Evolutionary conservation across 225 moss, liverwort and hornwort genomes (phyloP).

Genomic region (Pseudoscleropodium purum): DNA sequence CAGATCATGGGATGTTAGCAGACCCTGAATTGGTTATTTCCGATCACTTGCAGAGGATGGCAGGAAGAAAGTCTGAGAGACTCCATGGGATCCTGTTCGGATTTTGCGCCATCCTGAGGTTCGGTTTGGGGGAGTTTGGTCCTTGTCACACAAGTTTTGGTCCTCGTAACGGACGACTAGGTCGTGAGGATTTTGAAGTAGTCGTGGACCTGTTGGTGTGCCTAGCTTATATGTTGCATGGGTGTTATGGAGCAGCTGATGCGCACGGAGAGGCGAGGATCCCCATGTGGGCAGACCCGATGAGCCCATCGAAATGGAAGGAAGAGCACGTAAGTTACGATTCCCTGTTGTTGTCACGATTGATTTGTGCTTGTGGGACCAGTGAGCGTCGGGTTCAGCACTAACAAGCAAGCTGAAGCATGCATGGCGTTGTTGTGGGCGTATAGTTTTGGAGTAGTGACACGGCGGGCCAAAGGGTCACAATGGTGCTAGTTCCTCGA

Average conservation of each 20-base stretch:
- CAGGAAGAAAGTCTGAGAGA: neutral
- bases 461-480: too few relatives aligned
- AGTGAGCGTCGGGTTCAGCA: neutral
- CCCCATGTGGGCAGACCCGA: conserved; percentile 73
- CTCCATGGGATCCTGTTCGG: neutral
- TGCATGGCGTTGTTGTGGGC: neutral
- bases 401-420: neutral
- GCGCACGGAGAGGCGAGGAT: conserved; percentile 62
- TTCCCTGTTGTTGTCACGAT: neutral
- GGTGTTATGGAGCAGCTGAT: conserved; percentile 24
- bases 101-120: neutral
- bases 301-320: conserved; percentile 78
- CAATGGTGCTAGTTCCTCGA: neutral
- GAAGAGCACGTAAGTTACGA: conserved; percentile 76
- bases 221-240: neutral
- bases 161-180: neutral
- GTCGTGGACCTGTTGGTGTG: neutral
- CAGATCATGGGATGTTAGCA: neutral
- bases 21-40: neutral
- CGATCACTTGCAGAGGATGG: neutral
- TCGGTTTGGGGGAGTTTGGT: neutral
- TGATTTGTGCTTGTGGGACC: neutral
- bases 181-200: neutral
- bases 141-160: neutral
- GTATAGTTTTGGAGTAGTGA: neutral